Evolutionary conservation across 805 yeast species (phyloP).

Genomic region (Saccharomycopsis fibuligera): DNA sequence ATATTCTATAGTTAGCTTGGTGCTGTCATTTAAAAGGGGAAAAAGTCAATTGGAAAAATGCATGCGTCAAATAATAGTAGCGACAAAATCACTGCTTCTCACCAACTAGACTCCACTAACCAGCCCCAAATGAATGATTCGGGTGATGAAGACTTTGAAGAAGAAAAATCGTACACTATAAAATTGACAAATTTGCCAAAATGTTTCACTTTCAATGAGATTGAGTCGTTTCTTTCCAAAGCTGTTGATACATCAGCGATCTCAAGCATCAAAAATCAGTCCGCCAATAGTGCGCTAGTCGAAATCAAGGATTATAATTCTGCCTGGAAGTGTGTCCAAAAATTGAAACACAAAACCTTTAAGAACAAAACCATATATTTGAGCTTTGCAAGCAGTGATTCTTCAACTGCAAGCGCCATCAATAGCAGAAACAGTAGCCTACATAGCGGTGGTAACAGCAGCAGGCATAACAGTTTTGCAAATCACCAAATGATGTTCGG

Average conservation of each 20-base stretch:
- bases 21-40: too few species aligned
- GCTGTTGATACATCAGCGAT: neutral
- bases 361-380: neutral
- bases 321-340: conserved; percentile 12
- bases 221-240: neutral
- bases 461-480: neutral
- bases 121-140: too few species aligned
- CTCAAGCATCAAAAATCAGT: neutral
- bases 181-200: neutral
- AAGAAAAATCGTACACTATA: neutral
- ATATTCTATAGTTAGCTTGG: too few species aligned
- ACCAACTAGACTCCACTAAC: too few species aligned
- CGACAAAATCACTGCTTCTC: too few species aligned
- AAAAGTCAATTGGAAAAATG: too few species aligned
- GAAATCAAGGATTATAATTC: conserved; percentile 1
- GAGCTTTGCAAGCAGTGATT: neutral
- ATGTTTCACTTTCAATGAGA: neutral
- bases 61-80: too few species aligned
- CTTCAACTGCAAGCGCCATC: too few species aligned
- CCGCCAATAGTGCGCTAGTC: neutral
- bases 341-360: neutral
- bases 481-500: neutral
- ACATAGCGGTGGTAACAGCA: neutral
- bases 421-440: neutral
- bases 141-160: too few species aligned